Base-by-base conservation (phyloP, 805 yeast genomes). In the Wickerhamomyces silvicola region DNA sequence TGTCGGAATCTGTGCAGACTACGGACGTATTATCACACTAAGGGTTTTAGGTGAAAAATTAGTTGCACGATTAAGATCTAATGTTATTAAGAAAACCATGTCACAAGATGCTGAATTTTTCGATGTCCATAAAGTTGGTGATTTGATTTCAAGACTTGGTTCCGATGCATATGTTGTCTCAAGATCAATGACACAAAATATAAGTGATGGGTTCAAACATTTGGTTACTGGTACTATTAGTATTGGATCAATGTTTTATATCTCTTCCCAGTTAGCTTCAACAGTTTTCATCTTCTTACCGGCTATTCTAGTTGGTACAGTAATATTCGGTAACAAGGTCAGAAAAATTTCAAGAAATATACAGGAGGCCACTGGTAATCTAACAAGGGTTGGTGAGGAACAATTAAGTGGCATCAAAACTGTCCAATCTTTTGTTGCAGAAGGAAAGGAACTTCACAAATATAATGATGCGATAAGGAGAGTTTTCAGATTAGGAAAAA, bases 81-180 rank as follows among this genome's bases (percentile, higher is more conserved):
- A 79, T 33, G 75, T 88, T 24, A 81, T 87, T 54, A 75, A 75
- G 50, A 81, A 77, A 39, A 76, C 92, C 12, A 68, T 92, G 42
- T 75, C 77, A 27, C 96, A 90, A 52, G 97, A 90, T 54, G 81
- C 95, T 12, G 88, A 82, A 52, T 90, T 92, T 52, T 88, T 87
- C 59, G 98, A 90, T 52, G 75, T 78, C n/a, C 86, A 94, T 41
- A 81, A 90, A 52, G 87, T 87, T 8, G 98, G 98, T 24, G 98
- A 90, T 53, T 67, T 90, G 50, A 87, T 90, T 26, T 86, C 96
- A 9, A 68, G 98, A 38, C 62, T 90, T 31, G 82, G 94, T 11
- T 81, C 84, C 25, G 98, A 92, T 56, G 83, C 96, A 1, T 87
- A 84, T 38, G 77, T 92, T 18, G 94, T 90, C 13, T 75, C 96